phyloP scores from a whole-genome alignment of 305 asterid genomes.

The Plantago rigida region DNA sequence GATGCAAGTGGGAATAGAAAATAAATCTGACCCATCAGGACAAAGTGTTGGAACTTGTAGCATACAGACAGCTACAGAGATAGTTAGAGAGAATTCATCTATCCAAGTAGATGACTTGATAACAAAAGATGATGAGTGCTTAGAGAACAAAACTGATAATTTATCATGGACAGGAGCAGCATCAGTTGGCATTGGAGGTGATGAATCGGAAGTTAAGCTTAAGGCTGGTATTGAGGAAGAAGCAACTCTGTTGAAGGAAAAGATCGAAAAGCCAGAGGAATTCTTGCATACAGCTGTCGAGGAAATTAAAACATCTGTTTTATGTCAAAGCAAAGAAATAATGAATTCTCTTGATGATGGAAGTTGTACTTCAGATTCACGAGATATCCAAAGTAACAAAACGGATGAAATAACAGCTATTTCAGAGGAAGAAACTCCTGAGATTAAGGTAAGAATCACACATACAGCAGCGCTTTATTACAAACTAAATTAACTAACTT shows the following conservation, averaged over 20 bases:
- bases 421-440: conserved; percentile 23
- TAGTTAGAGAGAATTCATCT: not conserved
- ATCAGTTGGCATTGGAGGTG: conserved; percentile 22
- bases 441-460: conserved; percentile 20
- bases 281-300: conserved; percentile 24
- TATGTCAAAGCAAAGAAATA: conserved; percentile 20
- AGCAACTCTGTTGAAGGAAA: conserved; percentile 21
- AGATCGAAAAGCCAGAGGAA: conserved; percentile 24
- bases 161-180: conserved; percentile 25
- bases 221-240: conserved; percentile 17
- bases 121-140: conserved; percentile 26
- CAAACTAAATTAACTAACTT: conserved; percentile 1
- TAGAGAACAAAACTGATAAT: conserved; percentile 19
- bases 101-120: conserved; percentile 24
- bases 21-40: conserved; percentile 6
- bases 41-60: not conserved
- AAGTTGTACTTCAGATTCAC: conserved; percentile 14
- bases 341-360: conserved; percentile 8
- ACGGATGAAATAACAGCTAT: conserved; percentile 16
- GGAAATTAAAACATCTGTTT: conserved; percentile 24
- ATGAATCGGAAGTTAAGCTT: conserved; percentile 9
- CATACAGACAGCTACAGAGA: not conserved
- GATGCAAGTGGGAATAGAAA: not conserved
- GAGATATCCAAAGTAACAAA: conserved; percentile 19
- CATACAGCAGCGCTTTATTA: conserved; percentile 2